Percentiles rank a stretch among this genome's conserved stretches.
Conservation (phyloP, 306 rosid genomes). For the Oxytropis ochrocephala region DNA sequence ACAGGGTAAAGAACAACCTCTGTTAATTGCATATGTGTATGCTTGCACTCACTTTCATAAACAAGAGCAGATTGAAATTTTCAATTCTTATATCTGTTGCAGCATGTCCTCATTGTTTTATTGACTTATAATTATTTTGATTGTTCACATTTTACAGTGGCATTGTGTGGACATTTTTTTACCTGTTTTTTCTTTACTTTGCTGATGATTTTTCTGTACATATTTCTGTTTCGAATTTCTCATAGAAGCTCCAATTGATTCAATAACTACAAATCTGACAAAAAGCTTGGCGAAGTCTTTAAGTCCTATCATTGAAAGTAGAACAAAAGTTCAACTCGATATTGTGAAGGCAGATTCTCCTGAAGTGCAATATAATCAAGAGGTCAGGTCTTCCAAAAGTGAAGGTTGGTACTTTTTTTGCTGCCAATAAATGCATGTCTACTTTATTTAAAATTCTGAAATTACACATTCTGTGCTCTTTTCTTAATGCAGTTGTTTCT, state of each 20-base stretch:
- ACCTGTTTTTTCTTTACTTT: neutral
- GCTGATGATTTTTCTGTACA: neutral
- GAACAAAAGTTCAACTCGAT: slow-evolving; percentile 13
- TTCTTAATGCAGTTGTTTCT: neutral
- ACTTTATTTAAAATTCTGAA: neutral
- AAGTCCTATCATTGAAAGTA: neutral
- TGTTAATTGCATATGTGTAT: neutral
- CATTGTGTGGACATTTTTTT: neutral
- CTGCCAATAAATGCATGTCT: neutral
- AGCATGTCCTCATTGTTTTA: neutral
- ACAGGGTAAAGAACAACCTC: neutral
- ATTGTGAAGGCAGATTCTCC: slow-evolving; percentile 6
- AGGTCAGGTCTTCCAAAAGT: neutral
- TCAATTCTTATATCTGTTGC: neutral
- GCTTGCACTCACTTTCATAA: neutral
- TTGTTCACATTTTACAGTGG: neutral
- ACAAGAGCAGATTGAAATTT: neutral
- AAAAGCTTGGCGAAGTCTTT: slow-evolving; percentile 15
- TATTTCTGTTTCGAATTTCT: slow-evolving; percentile 17
- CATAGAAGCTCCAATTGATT: slow-evolving; percentile 9
- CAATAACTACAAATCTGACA: slow-evolving; percentile 7
- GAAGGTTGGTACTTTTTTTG: slow-evolving; percentile 17
- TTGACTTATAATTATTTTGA: neutral
- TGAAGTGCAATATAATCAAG: slow-evolving; percentile 11
- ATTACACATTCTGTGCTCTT: neutral